A percentile compares a stretch with the other conserved stretches of the same genome.
phyloP scores from a whole-genome alignment of 257 asterid genomes.

The Scutellaria baicalensis region DNA sequence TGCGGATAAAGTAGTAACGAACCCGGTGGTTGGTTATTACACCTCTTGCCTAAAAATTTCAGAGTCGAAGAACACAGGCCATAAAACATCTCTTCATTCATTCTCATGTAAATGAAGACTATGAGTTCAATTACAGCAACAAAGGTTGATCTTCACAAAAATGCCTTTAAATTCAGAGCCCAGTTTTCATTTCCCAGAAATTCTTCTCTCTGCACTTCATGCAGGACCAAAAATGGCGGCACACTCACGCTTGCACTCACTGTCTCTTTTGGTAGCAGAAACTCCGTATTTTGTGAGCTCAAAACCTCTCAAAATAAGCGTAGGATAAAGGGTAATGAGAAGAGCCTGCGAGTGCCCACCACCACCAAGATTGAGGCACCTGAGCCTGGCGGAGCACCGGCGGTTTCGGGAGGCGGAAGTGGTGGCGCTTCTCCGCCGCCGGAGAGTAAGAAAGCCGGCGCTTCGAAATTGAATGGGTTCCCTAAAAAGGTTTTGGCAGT shows the following conservation, averaged over 20 bases:
- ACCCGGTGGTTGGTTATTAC: constrained; percentile 9
- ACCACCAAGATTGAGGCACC: constrained; percentile 44
- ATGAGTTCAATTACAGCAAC: constrained; percentile 9
- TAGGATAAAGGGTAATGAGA: constrained; percentile 13
- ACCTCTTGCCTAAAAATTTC: not conserved
- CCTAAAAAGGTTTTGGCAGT: constrained; percentile 43
- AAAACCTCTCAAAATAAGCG: constrained; percentile 29
- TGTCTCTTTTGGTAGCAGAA: constrained; percentile 12
- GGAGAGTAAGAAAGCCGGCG: constrained; percentile 27
- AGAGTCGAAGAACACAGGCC: not conserved
- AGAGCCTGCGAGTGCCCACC: constrained; percentile 17
- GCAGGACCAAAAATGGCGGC: constrained; percentile 19
- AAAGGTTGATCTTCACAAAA: not conserved
- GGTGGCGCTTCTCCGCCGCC: constrained; percentile 22
- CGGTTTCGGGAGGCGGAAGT: constrained; percentile 37
- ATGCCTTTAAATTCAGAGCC: constrained; percentile 13
- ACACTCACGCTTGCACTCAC: constrained; percentile 15
- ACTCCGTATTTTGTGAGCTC: constrained; percentile 33
- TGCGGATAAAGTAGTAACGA: constrained; percentile 27
- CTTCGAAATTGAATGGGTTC: constrained; percentile 30
- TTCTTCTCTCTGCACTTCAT: constrained; percentile 18
- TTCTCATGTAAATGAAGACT: constrained; percentile 19
- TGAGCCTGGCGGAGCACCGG: constrained; percentile 56
- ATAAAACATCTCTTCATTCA: not conserved
- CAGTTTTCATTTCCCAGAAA: constrained; percentile 16